phyloP scores from a whole-genome alignment of 2,329 filamentous ascomycete species.

The Peltaster fructicola region DNA sequence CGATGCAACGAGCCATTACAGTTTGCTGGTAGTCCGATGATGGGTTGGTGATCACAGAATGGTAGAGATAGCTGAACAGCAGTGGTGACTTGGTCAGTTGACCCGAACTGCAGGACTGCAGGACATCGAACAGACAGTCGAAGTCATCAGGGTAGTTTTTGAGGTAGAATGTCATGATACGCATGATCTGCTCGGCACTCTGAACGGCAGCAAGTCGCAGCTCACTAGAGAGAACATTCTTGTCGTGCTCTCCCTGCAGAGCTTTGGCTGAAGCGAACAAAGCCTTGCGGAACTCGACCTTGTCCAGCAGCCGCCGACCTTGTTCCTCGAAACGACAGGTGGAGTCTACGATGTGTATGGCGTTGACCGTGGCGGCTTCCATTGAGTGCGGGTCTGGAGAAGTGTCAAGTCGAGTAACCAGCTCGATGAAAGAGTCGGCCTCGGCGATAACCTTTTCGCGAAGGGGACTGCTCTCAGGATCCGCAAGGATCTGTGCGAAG shows the following conservation, averaged over 20 bases:
- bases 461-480: conserved; percentile 56
- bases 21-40: conserved; percentile 74
- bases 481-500: conserved; percentile 67
- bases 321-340: conserved; percentile 50
- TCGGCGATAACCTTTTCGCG: conserved; percentile 59
- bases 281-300: conserved; percentile 39
- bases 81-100: conserved; percentile 62
- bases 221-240: conserved; percentile 48
- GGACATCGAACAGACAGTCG: conserved; percentile 70
- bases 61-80: conserved; percentile 70
- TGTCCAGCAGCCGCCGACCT: conserved; percentile 45
- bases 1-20: conserved; percentile 68
- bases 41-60: conserved; percentile 63
- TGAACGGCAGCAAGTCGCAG: conserved; percentile 78
- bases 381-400: conserved; percentile 51
- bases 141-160: conserved; percentile 42
- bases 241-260: conserved; percentile 55
- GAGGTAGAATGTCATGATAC: conserved; percentile 66
- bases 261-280: conserved; percentile 53
- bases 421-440: conserved; percentile 51
- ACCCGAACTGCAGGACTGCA: conserved; percentile 68
- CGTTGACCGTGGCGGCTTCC: conserved; percentile 62
- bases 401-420: conserved; percentile 44
- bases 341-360: conserved; percentile 68
- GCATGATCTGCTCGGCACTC: conserved; percentile 72